phyloP scores from a whole-genome alignment of 108 stramenopile species.

The Nitzschia sp. region DNA sequence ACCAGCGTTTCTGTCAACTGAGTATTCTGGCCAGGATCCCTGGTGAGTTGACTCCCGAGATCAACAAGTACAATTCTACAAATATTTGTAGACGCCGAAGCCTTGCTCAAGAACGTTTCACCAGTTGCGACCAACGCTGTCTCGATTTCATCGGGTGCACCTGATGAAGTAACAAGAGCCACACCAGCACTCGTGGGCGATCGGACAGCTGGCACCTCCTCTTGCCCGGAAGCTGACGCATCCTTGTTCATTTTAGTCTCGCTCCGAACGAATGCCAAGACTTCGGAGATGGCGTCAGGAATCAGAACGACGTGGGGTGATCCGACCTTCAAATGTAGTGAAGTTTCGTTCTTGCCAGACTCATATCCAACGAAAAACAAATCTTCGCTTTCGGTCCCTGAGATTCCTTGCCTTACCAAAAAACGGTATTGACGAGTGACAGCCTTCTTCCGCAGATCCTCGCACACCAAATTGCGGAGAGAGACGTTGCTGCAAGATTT shows the following conservation, averaged over 20 bases:
- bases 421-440: slow-evolving; percentile 51
- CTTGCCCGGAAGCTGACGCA: neutral
- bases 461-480: slow-evolving; percentile 71
- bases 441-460: slow-evolving; percentile 55
- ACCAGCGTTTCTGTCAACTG: slow-evolving; percentile 70
- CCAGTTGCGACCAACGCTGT: neutral
- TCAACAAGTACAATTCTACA: slow-evolving; percentile 63
- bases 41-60: slow-evolving; percentile 32
- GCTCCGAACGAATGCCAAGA: slow-evolving; percentile 55
- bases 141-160: neutral
- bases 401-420: slow-evolving; percentile 53
- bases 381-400: slow-evolving; percentile 31
- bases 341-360: slow-evolving; percentile 30
- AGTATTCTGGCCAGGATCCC: neutral
- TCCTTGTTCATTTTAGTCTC: slow-evolving; percentile 10
- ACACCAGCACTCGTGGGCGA: neutral
- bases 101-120: neutral
- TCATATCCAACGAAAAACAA: slow-evolving; percentile 66
- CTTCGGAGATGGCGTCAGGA: slow-evolving; percentile 76
- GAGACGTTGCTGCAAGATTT: slow-evolving; percentile 42
- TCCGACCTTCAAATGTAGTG: slow-evolving; percentile 61
- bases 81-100: slow-evolving; percentile 28
- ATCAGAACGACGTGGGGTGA: slow-evolving; percentile 76
- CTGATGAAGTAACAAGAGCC: neutral
- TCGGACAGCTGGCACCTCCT: too few relatives aligned